Evolutionary conservation across 305 asterid species (phyloP).

Genomic region (Fraxinus latifolia): DNA sequence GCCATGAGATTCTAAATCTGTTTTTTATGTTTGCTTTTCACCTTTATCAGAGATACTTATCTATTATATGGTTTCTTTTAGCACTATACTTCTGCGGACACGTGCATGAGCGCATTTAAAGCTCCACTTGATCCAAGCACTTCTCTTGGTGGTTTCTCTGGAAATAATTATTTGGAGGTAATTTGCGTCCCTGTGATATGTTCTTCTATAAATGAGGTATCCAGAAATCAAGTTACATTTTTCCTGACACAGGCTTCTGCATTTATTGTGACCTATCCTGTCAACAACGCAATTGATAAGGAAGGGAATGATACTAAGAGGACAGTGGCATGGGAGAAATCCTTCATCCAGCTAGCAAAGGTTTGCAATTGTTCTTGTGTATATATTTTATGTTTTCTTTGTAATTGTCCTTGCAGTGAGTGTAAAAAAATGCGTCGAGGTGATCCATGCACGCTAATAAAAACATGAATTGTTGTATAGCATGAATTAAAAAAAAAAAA

Average conservation of each 20-base stretch:
- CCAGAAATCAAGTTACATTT: not conserved
- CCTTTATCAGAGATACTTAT: conserved; percentile 20
- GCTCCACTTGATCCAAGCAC: conserved; percentile 98
- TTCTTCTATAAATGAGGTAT: conserved; percentile 5
- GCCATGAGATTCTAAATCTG: conserved; percentile 8
- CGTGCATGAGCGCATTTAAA: conserved; percentile 85
- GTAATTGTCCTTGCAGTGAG: not conserved
- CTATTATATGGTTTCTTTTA: conserved; percentile 32
- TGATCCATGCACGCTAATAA: not conserved
- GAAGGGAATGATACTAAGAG: conserved; percentile 74
- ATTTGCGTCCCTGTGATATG: conserved; percentile 1
- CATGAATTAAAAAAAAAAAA: not conserved
- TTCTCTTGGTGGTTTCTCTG: conserved; percentile 95
- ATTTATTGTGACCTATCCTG: conserved; percentile 89
- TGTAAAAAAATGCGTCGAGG: not conserved
- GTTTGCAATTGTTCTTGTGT: conserved; percentile 27
- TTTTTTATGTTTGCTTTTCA: not conserved
- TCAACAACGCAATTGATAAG: conserved; percentile 76
- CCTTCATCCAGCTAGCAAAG: conserved; percentile 90
- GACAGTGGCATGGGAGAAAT: conserved; percentile 95
- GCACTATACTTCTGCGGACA: conserved; percentile 87
- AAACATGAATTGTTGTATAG: not conserved
- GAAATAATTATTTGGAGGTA: conserved; percentile 87
- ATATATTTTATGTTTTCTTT: not conserved
- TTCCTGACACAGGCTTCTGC: conserved; percentile 74